phyloP scores from a whole-genome alignment of 495 filamentous ascomycete genomes.

The Pseudotulostoma volvatum region DNA sequence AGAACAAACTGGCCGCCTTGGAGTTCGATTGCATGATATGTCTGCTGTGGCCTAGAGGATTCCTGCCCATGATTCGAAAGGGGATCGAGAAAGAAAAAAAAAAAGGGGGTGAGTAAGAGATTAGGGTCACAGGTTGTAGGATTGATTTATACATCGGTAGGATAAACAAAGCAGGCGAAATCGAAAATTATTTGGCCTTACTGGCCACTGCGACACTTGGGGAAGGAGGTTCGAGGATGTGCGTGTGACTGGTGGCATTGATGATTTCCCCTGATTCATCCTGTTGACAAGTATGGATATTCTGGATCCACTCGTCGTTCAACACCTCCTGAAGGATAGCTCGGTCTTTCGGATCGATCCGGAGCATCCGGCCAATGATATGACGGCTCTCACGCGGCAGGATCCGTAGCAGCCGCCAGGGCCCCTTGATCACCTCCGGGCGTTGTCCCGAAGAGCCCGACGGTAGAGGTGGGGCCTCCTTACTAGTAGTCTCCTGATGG shows the following conservation, averaged over 20 bases:
- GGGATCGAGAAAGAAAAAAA: not conserved
- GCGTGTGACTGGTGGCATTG: slow-evolving; percentile 39
- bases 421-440: slow-evolving; percentile 73
- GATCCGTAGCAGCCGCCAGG: slow-evolving; percentile 82
- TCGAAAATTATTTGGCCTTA: slow-evolving; percentile 18
- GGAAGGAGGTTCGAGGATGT: slow-evolving; percentile 44
- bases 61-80: too few relatives aligned
- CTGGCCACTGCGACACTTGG: slow-evolving; percentile 25
- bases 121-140: not conserved
- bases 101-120: not conserved
- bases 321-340: slow-evolving; percentile 75
- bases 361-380: slow-evolving; percentile 86
- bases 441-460: slow-evolving; percentile 25
- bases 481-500: slow-evolving; percentile 31
- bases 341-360: slow-evolving; percentile 68
- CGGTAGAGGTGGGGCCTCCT: slow-evolving; percentile 29
- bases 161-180: not conserved
- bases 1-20: too few relatives aligned
- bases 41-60: too few relatives aligned
- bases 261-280: slow-evolving; percentile 38
- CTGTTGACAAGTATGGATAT: slow-evolving; percentile 47
- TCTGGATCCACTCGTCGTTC: slow-evolving; percentile 74
- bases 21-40: too few relatives aligned
- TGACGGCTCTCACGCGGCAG: slow-evolving; percentile 78
- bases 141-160: not conserved